phyloP scores from a whole-genome alignment of 192 early-diverging fungal species.

The Coemansia sp. region DNA sequence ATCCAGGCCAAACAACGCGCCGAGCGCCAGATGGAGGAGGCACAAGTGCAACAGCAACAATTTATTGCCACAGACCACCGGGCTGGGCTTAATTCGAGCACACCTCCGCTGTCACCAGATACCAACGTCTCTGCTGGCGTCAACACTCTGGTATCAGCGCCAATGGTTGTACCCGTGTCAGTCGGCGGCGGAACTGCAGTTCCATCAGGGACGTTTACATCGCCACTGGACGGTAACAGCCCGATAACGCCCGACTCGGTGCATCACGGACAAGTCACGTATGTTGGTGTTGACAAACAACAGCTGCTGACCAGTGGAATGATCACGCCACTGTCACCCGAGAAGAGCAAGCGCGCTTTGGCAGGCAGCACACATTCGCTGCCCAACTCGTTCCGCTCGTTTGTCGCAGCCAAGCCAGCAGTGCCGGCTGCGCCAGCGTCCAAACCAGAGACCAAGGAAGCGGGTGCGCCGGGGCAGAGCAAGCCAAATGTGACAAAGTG shows the following conservation, averaged over 20 bases:
- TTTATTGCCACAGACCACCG: slow-evolving; percentile 1
- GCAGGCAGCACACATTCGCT: slow-evolving; percentile 29
- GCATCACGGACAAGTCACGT: slow-evolving; percentile 16
- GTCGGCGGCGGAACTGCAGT: slow-evolving; percentile 2
- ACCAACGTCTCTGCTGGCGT: slow-evolving; percentile 7
- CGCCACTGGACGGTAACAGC: slow-evolving; percentile 22
- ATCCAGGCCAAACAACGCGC: slow-evolving; percentile 45
- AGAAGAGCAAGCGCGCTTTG: slow-evolving; percentile 27
- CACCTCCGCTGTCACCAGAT: slow-evolving; percentile 33
- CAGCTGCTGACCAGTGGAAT: slow-evolving; percentile 37
- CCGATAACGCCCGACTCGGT: slow-evolving; percentile 36
- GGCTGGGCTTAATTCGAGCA: neutral
- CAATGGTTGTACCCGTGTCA: slow-evolving; percentile 23
- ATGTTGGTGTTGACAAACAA: slow-evolving; percentile 33
- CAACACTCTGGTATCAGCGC: neutral
- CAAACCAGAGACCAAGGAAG: neutral
- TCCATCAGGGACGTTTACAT: slow-evolving; percentile 15
- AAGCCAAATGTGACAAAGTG: slow-evolving; percentile 62
- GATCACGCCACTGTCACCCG: slow-evolving; percentile 35
- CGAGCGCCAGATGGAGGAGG: slow-evolving; percentile 27
- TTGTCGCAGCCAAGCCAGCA: slow-evolving; percentile 19
- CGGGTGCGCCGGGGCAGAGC: slow-evolving; percentile 5
- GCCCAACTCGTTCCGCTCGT: slow-evolving; percentile 38
- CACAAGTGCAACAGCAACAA: slow-evolving; percentile 23
- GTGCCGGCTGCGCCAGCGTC: neutral